phyloP scores from a whole-genome alignment of 2,329 filamentous ascomycete genomes.

The Fusarium poae region DNA sequence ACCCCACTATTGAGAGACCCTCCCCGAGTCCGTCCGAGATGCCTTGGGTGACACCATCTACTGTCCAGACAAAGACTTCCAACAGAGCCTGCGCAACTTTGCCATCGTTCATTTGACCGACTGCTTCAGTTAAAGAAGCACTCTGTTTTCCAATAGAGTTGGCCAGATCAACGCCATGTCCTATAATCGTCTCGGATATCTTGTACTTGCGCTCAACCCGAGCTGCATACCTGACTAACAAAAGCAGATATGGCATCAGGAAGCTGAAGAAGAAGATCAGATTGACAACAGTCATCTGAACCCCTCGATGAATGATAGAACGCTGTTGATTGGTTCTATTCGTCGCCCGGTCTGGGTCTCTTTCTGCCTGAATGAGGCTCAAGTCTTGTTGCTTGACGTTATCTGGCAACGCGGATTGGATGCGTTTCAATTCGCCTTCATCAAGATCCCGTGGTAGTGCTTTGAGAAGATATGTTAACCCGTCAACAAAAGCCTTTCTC shows the following conservation, averaged over 20 bases:
- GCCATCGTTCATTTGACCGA: conserved; percentile 73
- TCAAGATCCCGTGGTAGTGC: conserved; percentile 71
- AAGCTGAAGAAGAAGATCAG: conserved; percentile 71
- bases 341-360: neutral
- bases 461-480: conserved; percentile 72
- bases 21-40: conserved; percentile 72
- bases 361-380: conserved; percentile 6
- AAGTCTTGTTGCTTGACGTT: conserved; percentile 21
- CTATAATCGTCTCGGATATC: conserved; percentile 79
- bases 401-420: conserved; percentile 47
- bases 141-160: conserved; percentile 67
- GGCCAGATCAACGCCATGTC: conserved; percentile 71
- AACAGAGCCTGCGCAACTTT: conserved; percentile 70
- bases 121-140: conserved; percentile 67
- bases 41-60: conserved; percentile 74
- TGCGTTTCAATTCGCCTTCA: conserved; percentile 63
- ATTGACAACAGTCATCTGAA: conserved; percentile 69
- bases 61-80: conserved; percentile 69
- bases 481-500: conserved; percentile 73
- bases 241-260: conserved; percentile 70
- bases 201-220: conserved; percentile 75
- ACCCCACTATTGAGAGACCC: conserved; percentile 49
- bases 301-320: conserved; percentile 70
- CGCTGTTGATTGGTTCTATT: conserved; percentile 32
- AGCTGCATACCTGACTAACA: conserved; percentile 66